Conservation (phyloP, 192 early-diverging fungal genomes). For the Coemansia sp. region DNA sequence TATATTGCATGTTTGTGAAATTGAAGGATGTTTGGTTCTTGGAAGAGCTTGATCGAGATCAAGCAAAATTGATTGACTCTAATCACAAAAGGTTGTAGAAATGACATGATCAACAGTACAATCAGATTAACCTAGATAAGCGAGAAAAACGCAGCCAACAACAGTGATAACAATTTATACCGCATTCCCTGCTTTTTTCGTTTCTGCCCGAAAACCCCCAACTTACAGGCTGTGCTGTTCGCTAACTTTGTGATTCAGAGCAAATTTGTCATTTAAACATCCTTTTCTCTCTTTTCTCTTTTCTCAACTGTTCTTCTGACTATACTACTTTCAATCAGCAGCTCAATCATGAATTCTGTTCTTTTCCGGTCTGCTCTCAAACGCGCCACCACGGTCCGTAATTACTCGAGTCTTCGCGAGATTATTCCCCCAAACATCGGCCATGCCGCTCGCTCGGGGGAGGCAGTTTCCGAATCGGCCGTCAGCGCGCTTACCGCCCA, state of each 20-base stretch:
- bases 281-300: background rate
- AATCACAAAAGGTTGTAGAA: background rate
- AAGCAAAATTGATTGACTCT: too few species aligned
- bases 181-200: background rate
- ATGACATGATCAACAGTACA: background rate
- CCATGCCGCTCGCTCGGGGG: slow-evolving; percentile 59
- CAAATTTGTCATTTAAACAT: slow-evolving; percentile 2
- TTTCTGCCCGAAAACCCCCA: background rate
- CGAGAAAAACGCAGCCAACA: background rate
- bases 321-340: background rate
- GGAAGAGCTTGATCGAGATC: too few species aligned
- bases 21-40: too few species aligned
- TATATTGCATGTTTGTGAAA: too few species aligned
- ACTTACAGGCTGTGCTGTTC: background rate
- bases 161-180: background rate
- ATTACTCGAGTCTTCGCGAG: slow-evolving; percentile 54
- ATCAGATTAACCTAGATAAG: background rate
- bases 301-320: background rate
- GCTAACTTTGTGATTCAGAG: background rate
- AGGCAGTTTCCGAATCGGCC: slow-evolving; percentile 51
- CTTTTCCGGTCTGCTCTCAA: slow-evolving; percentile 41
- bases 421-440: slow-evolving; percentile 76
- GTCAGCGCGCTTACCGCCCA: slow-evolving; percentile 52
- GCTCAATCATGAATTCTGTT: slow-evolving; percentile 38
- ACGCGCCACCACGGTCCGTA: slow-evolving; percentile 38